Evolutionary conservation across 208 protist species (phyloP).

Genomic region (Acanthamoeba lenticulata): DNA sequence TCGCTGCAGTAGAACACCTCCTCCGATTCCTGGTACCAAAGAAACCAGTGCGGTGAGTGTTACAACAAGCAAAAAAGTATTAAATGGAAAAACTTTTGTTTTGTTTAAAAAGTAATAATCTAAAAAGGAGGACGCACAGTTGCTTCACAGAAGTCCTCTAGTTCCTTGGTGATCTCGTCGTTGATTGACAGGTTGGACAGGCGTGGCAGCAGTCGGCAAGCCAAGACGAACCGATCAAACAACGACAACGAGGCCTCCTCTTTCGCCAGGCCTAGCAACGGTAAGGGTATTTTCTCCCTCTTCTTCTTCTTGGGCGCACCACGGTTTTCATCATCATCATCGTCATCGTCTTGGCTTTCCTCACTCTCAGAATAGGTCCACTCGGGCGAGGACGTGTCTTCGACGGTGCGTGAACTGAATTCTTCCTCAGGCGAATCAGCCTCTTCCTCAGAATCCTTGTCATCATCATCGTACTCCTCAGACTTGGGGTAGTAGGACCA

Average conservation of each 20-base stretch:
- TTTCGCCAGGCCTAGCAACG: too few species aligned
- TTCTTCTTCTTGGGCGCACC: too few species aligned
- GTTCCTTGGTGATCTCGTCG: too few species aligned
- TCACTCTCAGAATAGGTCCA: too few species aligned
- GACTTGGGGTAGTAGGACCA: neutral
- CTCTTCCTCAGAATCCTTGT: neutral
- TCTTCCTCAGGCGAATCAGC: neutral
- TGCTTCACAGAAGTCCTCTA: too few species aligned
- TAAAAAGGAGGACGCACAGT: too few species aligned
- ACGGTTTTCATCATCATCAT: neutral
- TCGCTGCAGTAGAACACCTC: neutral
- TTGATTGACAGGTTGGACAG: too few species aligned
- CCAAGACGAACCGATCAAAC: too few species aligned
- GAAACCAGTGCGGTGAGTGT: neutral
- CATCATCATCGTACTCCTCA: neutral
- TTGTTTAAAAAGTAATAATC: too few species aligned
- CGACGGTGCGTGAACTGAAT: neutral
- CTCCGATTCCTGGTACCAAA: neutral
- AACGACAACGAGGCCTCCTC: neutral
- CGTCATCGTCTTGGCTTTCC: neutral
- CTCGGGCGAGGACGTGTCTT: too few species aligned
- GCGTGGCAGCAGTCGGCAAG: too few species aligned
- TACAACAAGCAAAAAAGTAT: neutral
- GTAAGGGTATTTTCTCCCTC: neutral
- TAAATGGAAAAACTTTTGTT: neutral